Evolutionary conservation across 2,329 filamentous ascomycete genomes (phyloP).

Genomic region (Pleomassaria siparia): DNA sequence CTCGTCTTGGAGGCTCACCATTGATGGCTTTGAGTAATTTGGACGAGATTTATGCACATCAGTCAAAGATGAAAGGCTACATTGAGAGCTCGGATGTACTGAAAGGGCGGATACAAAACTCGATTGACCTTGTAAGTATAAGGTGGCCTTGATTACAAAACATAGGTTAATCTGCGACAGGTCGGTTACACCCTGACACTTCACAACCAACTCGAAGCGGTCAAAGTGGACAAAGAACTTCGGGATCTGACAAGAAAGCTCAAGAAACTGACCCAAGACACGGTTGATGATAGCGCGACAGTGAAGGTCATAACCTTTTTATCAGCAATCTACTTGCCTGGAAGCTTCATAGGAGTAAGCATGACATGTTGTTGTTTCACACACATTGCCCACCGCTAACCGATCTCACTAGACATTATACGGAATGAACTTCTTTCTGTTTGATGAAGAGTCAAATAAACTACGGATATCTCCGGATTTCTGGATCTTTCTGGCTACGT

Average conservation of each 20-base stretch:
- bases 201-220: conserved; percentile 12
- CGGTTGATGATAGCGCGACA: conserved; percentile 25
- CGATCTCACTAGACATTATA: not conserved
- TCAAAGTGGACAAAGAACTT: conserved; percentile 11
- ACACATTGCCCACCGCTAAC: too few relatives aligned
- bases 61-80: not conserved
- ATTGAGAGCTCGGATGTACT: conserved; percentile 4
- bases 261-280: conserved; percentile 21
- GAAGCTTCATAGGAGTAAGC: conserved; percentile 16
- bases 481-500: not conserved
- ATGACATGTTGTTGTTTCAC: too few relatives aligned
- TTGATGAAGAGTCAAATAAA: not conserved
- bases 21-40: not conserved
- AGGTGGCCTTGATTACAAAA: not conserved
- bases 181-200: conserved; percentile 12
- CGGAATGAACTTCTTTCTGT: not conserved
- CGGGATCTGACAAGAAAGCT: conserved; percentile 18
- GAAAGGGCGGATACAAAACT: conserved; percentile 7
- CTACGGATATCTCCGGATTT: not conserved
- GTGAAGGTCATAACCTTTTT: conserved; percentile 28
- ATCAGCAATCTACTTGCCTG: conserved; percentile 27
- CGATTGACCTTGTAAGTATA: conserved; percentile 6
- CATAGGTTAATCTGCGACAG: not conserved
- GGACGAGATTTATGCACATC: not conserved
- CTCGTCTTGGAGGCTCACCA: not conserved